phyloP scores from a whole-genome alignment of 345 rosid species.

The Hibiscus mutabilis region DNA sequence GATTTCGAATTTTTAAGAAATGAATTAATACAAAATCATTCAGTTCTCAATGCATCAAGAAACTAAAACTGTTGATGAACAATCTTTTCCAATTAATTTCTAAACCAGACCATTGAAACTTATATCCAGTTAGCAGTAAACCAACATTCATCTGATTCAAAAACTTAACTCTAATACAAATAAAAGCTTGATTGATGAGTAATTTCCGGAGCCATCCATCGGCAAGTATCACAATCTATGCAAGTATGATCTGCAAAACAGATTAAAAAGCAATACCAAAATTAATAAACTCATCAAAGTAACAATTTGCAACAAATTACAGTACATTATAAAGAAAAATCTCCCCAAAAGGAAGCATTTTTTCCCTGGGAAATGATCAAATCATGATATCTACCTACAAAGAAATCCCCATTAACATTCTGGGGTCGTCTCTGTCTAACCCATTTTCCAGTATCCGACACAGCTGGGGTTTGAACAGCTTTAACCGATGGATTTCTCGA shows the following conservation, averaged over 20 bases:
- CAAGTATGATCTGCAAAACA: conserved; percentile 41
- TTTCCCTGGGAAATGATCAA: background rate
- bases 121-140: background rate
- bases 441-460: background rate
- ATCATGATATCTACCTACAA: conserved; percentile 34
- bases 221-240: conserved; percentile 71
- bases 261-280: conserved; percentile 1
- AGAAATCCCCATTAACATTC: conserved; percentile 50
- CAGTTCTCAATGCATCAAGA: background rate
- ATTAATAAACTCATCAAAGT: background rate
- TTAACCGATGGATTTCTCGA: conserved; percentile 15
- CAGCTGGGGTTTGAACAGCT: conserved; percentile 24
- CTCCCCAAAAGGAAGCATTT: background rate
- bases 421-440: conserved; percentile 32
- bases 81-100: background rate
- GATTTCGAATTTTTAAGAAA: too few species aligned
- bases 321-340: background rate
- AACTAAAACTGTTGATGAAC: too few species aligned
- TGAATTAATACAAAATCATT: too few species aligned
- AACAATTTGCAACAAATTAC: background rate
- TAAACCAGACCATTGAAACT: background rate
- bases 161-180: background rate
- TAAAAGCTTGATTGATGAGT: background rate
- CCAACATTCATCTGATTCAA: background rate
- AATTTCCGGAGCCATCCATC: conserved; percentile 74